Percentiles rank a stretch among this genome's conserved stretches.
Conservation (phyloP, 2,329 filamentous ascomycete species). For the Neonectria coccinea region DNA sequence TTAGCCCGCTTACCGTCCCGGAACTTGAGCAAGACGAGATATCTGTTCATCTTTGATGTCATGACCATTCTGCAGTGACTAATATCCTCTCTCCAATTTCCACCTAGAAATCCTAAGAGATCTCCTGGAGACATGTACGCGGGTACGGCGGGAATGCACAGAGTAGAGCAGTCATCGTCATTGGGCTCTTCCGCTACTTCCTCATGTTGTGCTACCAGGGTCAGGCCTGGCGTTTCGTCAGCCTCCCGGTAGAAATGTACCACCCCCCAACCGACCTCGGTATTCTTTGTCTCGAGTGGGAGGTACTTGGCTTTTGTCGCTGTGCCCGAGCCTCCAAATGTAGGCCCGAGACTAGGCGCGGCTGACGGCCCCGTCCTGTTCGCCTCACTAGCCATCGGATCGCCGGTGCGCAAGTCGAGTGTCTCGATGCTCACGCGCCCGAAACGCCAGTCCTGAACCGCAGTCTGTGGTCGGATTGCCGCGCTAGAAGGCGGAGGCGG, state of each 20-base stretch:
- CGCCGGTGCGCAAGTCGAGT: conserved; percentile 71
- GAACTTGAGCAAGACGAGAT: conserved; percentile 97
- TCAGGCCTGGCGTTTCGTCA: conserved; percentile 75
- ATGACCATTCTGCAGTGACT: conserved; percentile 95
- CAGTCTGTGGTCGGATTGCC: conserved; percentile 61
- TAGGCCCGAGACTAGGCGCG: conserved; percentile 66
- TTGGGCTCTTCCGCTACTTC: conserved; percentile 40
- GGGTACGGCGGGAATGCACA: conserved; percentile 95
- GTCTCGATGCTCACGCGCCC: conserved; percentile 82
- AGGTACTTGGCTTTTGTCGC: conserved; percentile 86
- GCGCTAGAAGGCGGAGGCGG: conserved; percentile 57
- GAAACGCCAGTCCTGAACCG: conserved; percentile 81
- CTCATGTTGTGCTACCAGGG: conserved; percentile 43
- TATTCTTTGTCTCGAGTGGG: conserved; percentile 76
- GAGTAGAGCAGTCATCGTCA: conserved; percentile 80
- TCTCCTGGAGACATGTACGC: conserved; percentile 93
- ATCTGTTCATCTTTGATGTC: conserved; percentile 88
- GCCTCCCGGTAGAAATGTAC: conserved; percentile 93
- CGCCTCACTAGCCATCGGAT: conserved; percentile 51
- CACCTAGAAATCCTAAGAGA: conserved; percentile 90
- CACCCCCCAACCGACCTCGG: conserved; percentile 89
- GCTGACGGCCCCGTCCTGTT: conserved; percentile 60
- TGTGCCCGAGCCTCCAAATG: conserved; percentile 70
- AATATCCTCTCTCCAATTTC: conserved; percentile 85
- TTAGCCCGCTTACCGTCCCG: conserved; percentile 78